Evolutionary conservation across 257 asterid species (phyloP), one percentile per base, ranked within the genome.

Genomic region (Solanum neorickii): DNA sequence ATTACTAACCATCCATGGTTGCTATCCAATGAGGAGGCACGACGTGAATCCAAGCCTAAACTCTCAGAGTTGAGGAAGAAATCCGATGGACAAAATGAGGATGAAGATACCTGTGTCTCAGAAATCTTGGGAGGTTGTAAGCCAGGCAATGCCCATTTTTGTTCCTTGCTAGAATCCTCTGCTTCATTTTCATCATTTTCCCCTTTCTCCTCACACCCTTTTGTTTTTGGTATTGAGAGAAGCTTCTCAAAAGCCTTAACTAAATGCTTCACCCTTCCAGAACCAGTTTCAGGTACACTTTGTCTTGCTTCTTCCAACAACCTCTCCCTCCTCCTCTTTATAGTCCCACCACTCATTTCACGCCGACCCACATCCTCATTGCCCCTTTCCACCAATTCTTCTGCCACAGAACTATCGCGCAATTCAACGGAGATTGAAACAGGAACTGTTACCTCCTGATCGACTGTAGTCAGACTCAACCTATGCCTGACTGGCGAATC

Each of bases 181-280:
- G 25, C 76, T 87, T 91, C 95, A 62, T 92, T 90, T 76, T 69
- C 94, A 46, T 88, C 91, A 13, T 41, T 6, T 31, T 18, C 21
- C 68, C 11, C 20, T 82, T 92, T 88, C 25, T 91, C 94, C 83
- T 91, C 92, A 7, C 92, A 88, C 89, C 88, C 93, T 3, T 87
- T 86, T 3, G 89, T 80, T 83, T 91, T 93, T 4, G 87, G 93
- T 23, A 92, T 88, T 84, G 93, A 39, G 13, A 89, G 85, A 65
- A 95, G 93, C 31, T 93, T 91, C 92, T 96, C 99, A 70, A 96
- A 96, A 2, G 95, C 98, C 94, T 92, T 88, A 52, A 96, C 98
- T 90, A 96, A 90, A 84, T 94, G 92, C 96, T 88, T 93, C 91
- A 95, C 99, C 87, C 92, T 93, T 82, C 96, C 94, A 62, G 97